Base-by-base conservation (phyloP, 1,139 yeast genomes). In the Zygoascus sp. region DNA sequence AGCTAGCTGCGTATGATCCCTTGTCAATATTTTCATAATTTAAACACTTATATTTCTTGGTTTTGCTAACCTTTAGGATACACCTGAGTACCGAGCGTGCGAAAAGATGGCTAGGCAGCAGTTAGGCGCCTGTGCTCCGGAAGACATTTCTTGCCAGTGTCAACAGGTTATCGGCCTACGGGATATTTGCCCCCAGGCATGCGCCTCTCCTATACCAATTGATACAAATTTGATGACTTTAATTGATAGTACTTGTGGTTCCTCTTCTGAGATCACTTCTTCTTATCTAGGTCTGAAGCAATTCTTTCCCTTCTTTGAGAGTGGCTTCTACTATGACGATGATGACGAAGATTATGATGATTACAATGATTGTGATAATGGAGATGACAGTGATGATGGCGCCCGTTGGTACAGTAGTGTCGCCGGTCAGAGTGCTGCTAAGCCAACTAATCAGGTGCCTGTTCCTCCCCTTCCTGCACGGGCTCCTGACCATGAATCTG, bases 331-430 rank as follows among this genome's bases (percentile, higher is more conserved):
- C 22, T 44, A 51, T 20, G 52, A 52, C 7, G 51, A 52, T n/a
- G 50, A 45, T 25, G 54, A 56, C 11, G 51, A 54, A 7, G 53
- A 50, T 7, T 58, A 55, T 13, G 57, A 55, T 27, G 58, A 53
- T 27, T 58, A 58, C 19, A 60, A 54, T 20, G 64, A 60, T 19
- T 59, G 65, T 41, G 64, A 60, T 42, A 60, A 62, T 43, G 65
- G 65, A 7, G 60, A 62, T 27, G 65, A 62, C 39, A 48, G 45
- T 20, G 66, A 61, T 34, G 64, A 61, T 39, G 66, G 65, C 5
- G 53, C 60, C 10, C 56, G 51, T 19, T 59, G 62, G 63, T 52
- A 50, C 37, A 17, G 36, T 25, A 7, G 30, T 28, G 17, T 13
- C 4, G 35, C n/a, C 4, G 17, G 13, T 19, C 34, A 28, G 25